Conservation (phyloP, 768 basidiomycete genomes). For the Russula lepida region DNA sequence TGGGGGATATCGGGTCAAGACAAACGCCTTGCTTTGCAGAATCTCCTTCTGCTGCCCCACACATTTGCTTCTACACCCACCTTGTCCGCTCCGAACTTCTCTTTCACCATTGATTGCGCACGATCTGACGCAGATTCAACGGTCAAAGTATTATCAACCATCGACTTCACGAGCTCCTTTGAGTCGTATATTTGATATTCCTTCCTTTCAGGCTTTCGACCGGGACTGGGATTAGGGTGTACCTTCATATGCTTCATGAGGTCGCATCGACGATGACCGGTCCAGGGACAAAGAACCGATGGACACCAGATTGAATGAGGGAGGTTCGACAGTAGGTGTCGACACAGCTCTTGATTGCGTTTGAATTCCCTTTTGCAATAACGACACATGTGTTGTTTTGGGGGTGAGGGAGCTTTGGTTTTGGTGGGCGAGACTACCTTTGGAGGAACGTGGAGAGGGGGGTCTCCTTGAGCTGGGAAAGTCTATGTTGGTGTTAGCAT, state of each 20-base stretch:
- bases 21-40: no score
- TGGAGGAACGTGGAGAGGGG: not conserved
- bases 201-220: not conserved
- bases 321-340: not conserved
- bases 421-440: not conserved
- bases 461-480: not conserved
- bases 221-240: not conserved
- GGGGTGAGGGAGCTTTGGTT: not conserved
- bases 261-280: not conserved
- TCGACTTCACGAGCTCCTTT: not conserved
- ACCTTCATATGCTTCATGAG: not conserved
- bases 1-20: no score
- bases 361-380: not conserved
- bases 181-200: not conserved
- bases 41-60: not conserved
- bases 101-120: not conserved
- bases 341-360: not conserved
- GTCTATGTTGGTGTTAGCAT: not conserved
- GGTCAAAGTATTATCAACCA: not conserved
- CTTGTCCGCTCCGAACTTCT: not conserved
- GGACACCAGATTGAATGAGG: not conserved
- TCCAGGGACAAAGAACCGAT: not conserved
- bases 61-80: not conserved
- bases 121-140: not conserved
- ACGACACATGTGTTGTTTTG: not conserved